Evolutionary conservation across 345 rosid species (phyloP), one percentile per base, ranked within the genome.

Genomic region (Hibiscus mutabilis): DNA sequence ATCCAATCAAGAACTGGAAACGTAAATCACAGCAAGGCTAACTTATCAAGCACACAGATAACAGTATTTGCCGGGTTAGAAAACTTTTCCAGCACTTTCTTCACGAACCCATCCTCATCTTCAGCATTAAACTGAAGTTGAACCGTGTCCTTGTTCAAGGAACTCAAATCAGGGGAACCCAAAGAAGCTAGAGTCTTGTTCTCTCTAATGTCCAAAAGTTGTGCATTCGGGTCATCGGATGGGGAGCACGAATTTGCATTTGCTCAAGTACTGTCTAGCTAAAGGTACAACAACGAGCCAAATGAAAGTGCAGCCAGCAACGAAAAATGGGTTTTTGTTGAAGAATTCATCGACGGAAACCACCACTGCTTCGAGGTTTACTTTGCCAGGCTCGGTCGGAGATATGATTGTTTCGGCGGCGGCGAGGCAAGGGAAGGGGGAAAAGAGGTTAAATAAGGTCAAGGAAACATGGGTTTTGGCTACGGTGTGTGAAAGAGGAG

Each of bases 141-240:
- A 80, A 78, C 82, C 31, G 70, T 86, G 37, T 35, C 69, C 84
- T 94, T 91, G 71, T 77, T 80, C 24, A 89, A 14, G 76, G 75
- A 75, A 79, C 73, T 82, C 78, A 94, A 82, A 82, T 77, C 84
- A 3, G 98, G 98, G 14, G 98, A 83, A 16, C 80, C 81, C 77
- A 89, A 58, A 29, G 64, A 60, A 16, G 21, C 42, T 21, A 60
- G 21, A 16, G 65, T 60, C 85, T 69, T 77, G 86, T 9, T 74
- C 29, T 85, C 88, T 83, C 98, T 83, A 31, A 94, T 87, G 81
- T 94, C 98, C 83, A 94, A 75, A 74, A 91, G 91, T 88, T 89
- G 93, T 0, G 88, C 90, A 53, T 76, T 76, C 2, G 91, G 78
- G 56, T 85, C 81, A 13, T 72, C 88, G 49, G 16, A 87, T 78